Base-by-base conservation (phyloP, 495 filamentous ascomycete genomes). In the Oidiodendron maius region DNA sequence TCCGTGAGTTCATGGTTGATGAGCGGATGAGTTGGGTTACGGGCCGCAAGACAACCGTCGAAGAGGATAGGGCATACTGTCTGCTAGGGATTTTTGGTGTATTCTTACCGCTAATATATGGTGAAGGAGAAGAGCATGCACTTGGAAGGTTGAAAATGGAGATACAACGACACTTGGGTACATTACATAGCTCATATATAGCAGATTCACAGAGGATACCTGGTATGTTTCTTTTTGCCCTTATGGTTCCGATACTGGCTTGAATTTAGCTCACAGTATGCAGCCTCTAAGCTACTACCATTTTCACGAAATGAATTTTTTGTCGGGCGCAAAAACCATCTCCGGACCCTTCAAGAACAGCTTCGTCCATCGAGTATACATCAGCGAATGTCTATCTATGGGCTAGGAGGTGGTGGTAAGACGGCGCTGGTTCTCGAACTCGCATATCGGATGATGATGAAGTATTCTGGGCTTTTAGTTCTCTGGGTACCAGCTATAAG, bases 401-500 rank as follows among this genome's bases (percentile, higher is more conserved):
- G 70, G 0, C 57, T 70, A 3, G 70, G 66, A 0, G 70, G 68
- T 0, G 44, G 66, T 0, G 70, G 70, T 0, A 73, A 73, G 38
- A 64, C 70, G 0, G 67, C 69, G 26, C 50, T 76, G 17, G 61
- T 58, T 1, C 47, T 76, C 2, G 65, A 74, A 34, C 25, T 71
- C 17, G 63, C 62, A 0, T 69, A 68, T 46, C 58, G 60, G 18
- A 35, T 52, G 1, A 51, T 44, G 44, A 66, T 66, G 9, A 38
- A 54, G 15, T 43, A 67, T 9, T 50, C 64, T 1, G 61, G 68
- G 1, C 74, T 61, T 35, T 69, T 72, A 1, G 49, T 78, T 18
- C 67, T 78, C 42, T 81, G 75, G 77, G 53, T 79, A 13, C 61
- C 64, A 1, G 68, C 66, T 0, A 53, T 64, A 2, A 70, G 60